Conservation (phyloP, 2,329 filamentous ascomycete genomes). For the Sporothrix protearum region DNA sequence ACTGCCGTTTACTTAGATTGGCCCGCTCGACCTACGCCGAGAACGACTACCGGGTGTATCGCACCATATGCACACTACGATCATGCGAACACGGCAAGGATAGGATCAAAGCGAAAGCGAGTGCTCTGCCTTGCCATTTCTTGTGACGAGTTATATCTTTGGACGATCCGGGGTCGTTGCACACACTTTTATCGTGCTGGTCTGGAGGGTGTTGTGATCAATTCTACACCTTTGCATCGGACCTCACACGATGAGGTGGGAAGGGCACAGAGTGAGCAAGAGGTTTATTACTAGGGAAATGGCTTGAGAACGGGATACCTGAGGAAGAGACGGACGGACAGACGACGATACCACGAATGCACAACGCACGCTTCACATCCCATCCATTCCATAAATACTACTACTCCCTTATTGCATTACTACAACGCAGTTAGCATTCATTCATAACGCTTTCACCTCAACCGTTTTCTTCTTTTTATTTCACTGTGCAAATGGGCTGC, state of each 20-base stretch:
- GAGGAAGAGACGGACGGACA: conserved; percentile 17
- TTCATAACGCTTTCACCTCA: not conserved
- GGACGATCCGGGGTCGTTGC: not conserved
- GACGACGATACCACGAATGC: conserved; percentile 23
- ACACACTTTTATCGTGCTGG: not conserved
- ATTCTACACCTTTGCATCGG: not conserved
- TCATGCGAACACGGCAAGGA: not conserved
- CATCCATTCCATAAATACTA: conserved; percentile 17
- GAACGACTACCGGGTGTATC: not conserved
- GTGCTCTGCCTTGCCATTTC: not conserved
- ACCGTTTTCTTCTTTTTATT: not conserved
- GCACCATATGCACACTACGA: not conserved
- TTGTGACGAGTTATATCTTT: not conserved
- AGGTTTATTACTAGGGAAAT: not conserved
- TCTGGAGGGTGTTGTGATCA: not conserved
- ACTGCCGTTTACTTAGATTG: not conserved
- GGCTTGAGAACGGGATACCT: conserved; percentile 1
- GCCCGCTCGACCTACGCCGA: not conserved
- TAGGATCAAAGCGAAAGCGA: not conserved
- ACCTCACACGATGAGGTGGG: not conserved
- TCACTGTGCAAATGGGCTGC: not conserved
- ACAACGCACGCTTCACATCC: conserved; percentile 11
- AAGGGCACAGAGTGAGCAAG: not conserved
- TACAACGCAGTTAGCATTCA: conserved; percentile 12
- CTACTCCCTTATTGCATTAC: not conserved